Conservation (phyloP, 768 basidiomycete genomes). For the Calocybe cyanea region DNA sequence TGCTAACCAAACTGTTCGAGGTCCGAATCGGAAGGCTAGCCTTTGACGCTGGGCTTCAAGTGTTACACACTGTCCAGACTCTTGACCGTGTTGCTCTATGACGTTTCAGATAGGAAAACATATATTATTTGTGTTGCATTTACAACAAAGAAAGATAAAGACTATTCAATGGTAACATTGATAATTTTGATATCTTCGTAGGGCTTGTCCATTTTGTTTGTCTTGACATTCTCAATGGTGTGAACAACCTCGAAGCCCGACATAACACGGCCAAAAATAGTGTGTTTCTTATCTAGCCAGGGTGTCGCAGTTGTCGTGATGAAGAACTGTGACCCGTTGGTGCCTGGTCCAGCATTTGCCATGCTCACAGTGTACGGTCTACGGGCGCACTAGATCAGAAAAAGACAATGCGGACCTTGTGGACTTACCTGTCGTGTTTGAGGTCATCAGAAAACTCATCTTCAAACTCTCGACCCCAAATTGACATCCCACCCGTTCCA, state of each 20-base stretch:
- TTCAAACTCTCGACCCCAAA: slow-evolving; percentile 89
- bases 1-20: slow-evolving; percentile 31
- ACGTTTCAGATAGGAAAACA: slow-evolving; percentile 9
- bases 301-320: slow-evolving; percentile 94
- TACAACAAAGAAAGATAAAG: too few species aligned
- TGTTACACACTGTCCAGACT: slow-evolving; percentile 32
- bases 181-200: slow-evolving; percentile 92
- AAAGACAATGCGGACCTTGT: not conserved
- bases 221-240: slow-evolving; percentile 86
- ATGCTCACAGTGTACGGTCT: slow-evolving; percentile 95
- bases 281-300: slow-evolving; percentile 90
- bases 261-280: slow-evolving; percentile 87
- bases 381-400: slow-evolving; percentile 2
- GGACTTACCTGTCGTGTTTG: slow-evolving; percentile 79
- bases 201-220: slow-evolving; percentile 82
- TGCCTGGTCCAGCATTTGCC: slow-evolving; percentile 87
- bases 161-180: slow-evolving; percentile 69
- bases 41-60: slow-evolving; percentile 17
- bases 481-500: slow-evolving; percentile 87
- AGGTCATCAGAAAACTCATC: slow-evolving; percentile 90
- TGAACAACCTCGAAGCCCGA: slow-evolving; percentile 90
- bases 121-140: slow-evolving; percentile 4
- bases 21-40: slow-evolving; percentile 24
- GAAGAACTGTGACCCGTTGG: slow-evolving; percentile 98
- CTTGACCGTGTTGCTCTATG: slow-evolving; percentile 47